These are phyloP conservation scores for Colletotrichum scovillei DNA, from an alignment of 2,329 filamentous ascomycete genomes.

Conservation along the genomic window DNA sequence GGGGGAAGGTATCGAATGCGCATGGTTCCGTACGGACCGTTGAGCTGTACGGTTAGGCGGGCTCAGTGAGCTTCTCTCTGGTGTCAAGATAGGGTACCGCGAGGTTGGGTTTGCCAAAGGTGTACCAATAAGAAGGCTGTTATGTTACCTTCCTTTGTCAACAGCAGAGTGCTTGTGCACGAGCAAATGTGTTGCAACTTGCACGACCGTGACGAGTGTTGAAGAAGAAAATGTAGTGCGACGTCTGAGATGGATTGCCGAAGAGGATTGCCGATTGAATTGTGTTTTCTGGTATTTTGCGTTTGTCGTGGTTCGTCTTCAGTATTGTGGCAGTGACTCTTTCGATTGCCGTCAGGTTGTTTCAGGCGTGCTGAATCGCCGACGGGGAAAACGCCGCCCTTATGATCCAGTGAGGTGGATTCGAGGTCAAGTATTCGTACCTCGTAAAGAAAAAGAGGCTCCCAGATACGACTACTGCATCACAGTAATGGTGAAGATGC, in stretches of 20 bases:
- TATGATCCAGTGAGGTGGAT: neutral
- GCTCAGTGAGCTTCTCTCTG: constrained; percentile 1
- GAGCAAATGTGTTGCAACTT: neutral
- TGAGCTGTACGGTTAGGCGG: neutral
- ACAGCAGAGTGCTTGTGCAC: neutral
- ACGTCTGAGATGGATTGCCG: constrained; percentile 13
- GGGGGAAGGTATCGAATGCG: neutral
- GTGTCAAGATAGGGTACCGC: neutral
- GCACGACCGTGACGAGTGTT: neutral
- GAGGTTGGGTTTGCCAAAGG: neutral
- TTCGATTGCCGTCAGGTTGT: constrained; percentile 21
- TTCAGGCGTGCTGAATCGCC: constrained; percentile 23
- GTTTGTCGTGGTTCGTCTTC: neutral
- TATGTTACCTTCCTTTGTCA: neutral
- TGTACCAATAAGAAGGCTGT: neutral
- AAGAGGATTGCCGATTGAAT: constrained; percentile 13
- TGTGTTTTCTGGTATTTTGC: neutral
- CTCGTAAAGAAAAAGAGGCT: neutral
- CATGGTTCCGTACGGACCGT: neutral
- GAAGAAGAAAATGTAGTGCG: neutral
- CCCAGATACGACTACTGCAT: neutral
- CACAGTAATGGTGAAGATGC: neutral
- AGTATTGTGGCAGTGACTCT: neutral
- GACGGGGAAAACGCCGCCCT: constrained; percentile 14
- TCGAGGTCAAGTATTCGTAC: neutral